These are phyloP conservation scores for Cystobasidium ongulense DNA, from an alignment of 768 basidiomycete genomes.

Conservation along the genomic window DNA sequence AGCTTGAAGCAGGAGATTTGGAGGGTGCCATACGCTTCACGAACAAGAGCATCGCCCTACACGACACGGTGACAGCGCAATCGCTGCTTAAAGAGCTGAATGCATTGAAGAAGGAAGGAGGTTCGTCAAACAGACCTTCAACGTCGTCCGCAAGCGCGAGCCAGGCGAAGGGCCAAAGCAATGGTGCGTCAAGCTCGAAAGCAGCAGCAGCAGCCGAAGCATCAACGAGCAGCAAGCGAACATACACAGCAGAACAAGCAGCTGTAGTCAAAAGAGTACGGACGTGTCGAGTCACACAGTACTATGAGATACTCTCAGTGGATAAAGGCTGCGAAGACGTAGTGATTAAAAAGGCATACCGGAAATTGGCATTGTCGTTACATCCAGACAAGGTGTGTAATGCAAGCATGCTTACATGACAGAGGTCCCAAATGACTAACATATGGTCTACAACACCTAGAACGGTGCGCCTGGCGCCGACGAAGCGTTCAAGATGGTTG, in stretches of 20 bases:
- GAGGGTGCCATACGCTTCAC: constrained; percentile 20
- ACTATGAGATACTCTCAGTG: constrained; percentile 80
- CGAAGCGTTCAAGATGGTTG: constrained; percentile 97
- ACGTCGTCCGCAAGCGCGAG: not conserved
- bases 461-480: constrained; percentile 97
- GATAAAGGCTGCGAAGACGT: constrained; percentile 72
- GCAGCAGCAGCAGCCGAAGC: constrained; percentile 6
- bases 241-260: constrained; percentile 70
- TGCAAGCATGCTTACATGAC: constrained; percentile 56
- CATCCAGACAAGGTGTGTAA: not conserved
- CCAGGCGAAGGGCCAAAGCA: not conserved
- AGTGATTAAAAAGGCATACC: constrained; percentile 53
- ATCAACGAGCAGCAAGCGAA: constrained; percentile 7
- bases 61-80: constrained; percentile 12
- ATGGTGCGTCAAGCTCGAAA: not conserved
- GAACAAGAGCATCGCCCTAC: constrained; percentile 23
- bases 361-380: constrained; percentile 46
- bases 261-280: constrained; percentile 76
- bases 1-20: constrained; percentile 7
- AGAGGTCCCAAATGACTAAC: constrained; percentile 53
- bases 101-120: constrained; percentile 20
- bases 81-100: constrained; percentile 19
- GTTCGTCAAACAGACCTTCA: not conserved
- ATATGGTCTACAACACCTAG: constrained; percentile 61
- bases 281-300: constrained; percentile 76